phyloP scores from a whole-genome alignment of 495 filamentous ascomycete genomes.

The Tuber melanosporum region DNA sequence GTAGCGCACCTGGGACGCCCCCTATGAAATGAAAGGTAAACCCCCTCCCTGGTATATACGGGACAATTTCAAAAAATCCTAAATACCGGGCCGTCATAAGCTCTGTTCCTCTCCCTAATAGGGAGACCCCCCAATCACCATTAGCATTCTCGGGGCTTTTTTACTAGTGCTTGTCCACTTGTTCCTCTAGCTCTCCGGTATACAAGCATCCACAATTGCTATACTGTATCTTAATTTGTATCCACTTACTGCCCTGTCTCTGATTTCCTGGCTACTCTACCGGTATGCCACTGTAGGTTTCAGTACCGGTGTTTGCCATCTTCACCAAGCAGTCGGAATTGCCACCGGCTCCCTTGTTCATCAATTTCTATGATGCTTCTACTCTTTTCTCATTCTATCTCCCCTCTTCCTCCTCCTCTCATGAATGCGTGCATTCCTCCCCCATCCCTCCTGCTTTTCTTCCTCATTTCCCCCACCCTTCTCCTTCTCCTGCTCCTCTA shows the following conservation, averaged over 20 bases:
- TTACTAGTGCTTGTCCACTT: background rate
- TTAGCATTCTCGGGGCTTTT: background rate
- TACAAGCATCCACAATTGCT: background rate
- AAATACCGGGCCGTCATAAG: background rate
- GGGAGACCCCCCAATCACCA: background rate
- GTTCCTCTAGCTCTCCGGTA: background rate
- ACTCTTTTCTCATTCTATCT: slow-evolving; percentile 9
- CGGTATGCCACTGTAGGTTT: background rate
- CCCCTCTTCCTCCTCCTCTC: slow-evolving; percentile 11
- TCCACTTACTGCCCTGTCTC: background rate
- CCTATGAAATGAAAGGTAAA: background rate
- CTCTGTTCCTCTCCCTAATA: background rate
- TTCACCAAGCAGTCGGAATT: background rate
- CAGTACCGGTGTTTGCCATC: background rate
- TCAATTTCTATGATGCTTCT: slow-evolving; percentile 4
- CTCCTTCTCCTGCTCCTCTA: background rate
- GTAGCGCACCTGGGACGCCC: no score
- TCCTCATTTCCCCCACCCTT: slow-evolving; percentile 9
- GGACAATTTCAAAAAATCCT: background rate
- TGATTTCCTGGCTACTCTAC: background rate
- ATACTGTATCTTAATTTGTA: background rate
- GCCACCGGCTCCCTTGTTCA: slow-evolving; percentile 2
- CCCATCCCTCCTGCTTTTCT: slow-evolving; percentile 6
- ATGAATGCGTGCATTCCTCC: slow-evolving; percentile 26
- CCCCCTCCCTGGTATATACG: background rate